These are phyloP conservation scores for Saturnispora saitoi DNA, from an alignment of 805 yeast genomes.

Conservation along the genomic window DNA sequence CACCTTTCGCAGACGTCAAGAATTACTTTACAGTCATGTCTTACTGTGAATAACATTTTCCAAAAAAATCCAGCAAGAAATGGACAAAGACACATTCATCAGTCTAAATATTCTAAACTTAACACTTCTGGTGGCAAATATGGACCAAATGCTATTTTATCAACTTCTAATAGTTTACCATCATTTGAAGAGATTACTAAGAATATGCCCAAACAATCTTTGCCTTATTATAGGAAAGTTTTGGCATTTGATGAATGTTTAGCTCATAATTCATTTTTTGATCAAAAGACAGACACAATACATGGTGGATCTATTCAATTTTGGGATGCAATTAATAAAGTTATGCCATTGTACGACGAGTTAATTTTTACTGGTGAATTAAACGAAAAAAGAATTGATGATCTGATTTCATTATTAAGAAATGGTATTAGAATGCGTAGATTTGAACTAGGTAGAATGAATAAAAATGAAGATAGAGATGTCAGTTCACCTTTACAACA, in stretches of 20 bases:
- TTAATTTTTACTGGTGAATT: constrained; percentile 40
- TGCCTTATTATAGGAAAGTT: constrained; percentile 45
- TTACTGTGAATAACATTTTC: constrained; percentile 18
- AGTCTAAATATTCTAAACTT: constrained; percentile 3
- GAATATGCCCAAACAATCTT: constrained; percentile 23
- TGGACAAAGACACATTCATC: constrained; percentile 7
- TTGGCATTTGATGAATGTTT: constrained; percentile 44
- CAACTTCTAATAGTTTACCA: constrained; percentile 8
- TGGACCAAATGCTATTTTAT: not conserved
- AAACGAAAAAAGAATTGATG: constrained; percentile 35
- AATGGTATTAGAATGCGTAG: constrained; percentile 50
- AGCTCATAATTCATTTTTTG: constrained; percentile 27
- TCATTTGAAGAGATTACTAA: constrained; percentile 12
- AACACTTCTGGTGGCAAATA: not conserved
- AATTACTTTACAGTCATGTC: constrained; percentile 17
- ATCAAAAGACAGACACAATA: constrained; percentile 29
- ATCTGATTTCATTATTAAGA: constrained; percentile 41
- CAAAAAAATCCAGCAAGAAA: constrained; percentile 6
- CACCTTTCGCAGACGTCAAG: constrained; percentile 11
- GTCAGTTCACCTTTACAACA: constrained; percentile 41
- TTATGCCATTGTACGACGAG: constrained; percentile 43
- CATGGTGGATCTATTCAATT: constrained; percentile 30
- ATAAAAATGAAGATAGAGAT: constrained; percentile 51
- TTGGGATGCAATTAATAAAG: constrained; percentile 43
- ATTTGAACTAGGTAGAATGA: constrained; percentile 41